Percentiles rank a stretch among this genome's conserved stretches.
phyloP scores from a whole-genome alignment of 2,329 filamentous ascomycete genomes.

The Cucurbitaria berberidis region DNA sequence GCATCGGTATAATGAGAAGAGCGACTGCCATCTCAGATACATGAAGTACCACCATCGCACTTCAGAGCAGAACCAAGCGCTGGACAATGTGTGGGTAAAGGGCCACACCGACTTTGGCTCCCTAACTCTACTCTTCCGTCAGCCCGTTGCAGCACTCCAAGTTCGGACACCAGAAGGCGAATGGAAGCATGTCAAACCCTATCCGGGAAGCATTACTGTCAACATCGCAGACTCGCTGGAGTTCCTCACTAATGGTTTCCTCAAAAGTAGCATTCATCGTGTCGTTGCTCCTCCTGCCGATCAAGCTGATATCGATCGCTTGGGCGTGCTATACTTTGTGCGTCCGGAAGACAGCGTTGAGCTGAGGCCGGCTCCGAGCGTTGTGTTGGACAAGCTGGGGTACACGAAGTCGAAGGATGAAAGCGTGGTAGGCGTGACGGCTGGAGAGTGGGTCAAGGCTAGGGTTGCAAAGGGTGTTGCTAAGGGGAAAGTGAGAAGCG shows the following conservation, averaged over 20 bases:
- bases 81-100: constrained; percentile 36
- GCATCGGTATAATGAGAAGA: constrained; percentile 62
- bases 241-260: constrained; percentile 48
- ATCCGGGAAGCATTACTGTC: constrained; percentile 47
- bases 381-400: constrained; percentile 18
- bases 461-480: constrained; percentile 18
- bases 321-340: constrained; percentile 25
- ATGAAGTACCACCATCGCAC: constrained; percentile 63
- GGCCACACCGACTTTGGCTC: constrained; percentile 64
- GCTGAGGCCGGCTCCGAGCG: constrained; percentile 18
- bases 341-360: constrained; percentile 21
- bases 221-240: constrained; percentile 49
- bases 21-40: constrained; percentile 66
- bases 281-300: constrained; percentile 57
- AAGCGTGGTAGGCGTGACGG: constrained; percentile 17
- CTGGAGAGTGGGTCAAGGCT: constrained; percentile 25
- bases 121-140: constrained; percentile 62
- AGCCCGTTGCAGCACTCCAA: constrained; percentile 63
- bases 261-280: constrained; percentile 58
- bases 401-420: constrained; percentile 17
- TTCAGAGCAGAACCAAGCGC: constrained; percentile 51
- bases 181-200: constrained; percentile 50
- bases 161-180: constrained; percentile 45
- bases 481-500: constrained; percentile 15
- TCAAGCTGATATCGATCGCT: constrained; percentile 53